A percentile compares a stretch with the other conserved stretches of the same genome.
These are phyloP conservation scores for Fraxinus sp. DNA, from an alignment of 305 asterid genomes.

Conservation along the genomic window DNA sequence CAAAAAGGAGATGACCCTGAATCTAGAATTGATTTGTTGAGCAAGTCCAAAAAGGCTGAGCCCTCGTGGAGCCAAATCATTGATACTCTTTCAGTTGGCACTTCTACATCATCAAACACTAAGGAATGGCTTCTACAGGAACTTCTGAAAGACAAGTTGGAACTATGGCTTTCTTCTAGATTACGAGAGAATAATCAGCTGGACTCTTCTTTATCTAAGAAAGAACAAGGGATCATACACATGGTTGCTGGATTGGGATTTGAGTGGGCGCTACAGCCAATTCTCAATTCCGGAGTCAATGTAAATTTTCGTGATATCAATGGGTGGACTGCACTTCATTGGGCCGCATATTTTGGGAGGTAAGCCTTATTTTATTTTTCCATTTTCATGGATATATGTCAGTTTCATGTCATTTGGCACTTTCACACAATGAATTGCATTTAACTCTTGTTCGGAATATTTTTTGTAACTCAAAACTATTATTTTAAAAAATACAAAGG, in stretches of 20 bases:
- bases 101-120: slow-evolving; percentile 50
- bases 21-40: slow-evolving; percentile 44
- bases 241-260: slow-evolving; percentile 89
- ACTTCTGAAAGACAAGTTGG: slow-evolving; percentile 80
- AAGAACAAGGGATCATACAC: slow-evolving; percentile 93
- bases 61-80: slow-evolving; percentile 71
- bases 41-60: slow-evolving; percentile 47
- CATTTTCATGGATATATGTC: neutral
- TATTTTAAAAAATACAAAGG: neutral
- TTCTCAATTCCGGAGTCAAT: slow-evolving; percentile 74
- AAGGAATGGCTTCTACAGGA: slow-evolving; percentile 84
- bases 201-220: slow-evolving; percentile 58
- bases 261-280: slow-evolving; percentile 92
- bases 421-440: neutral
- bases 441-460: neutral
- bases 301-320: slow-evolving; percentile 80
- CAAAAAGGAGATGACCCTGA: slow-evolving; percentile 43
- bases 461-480: neutral
- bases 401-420: neutral
- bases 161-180: slow-evolving; percentile 72
- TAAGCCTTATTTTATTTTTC: slow-evolving; percentile 24
- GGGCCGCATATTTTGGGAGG: slow-evolving; percentile 99
- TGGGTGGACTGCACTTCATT: slow-evolving; percentile 99
- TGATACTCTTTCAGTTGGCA: slow-evolving; percentile 60
- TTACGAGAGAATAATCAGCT: slow-evolving; percentile 35